Evolutionary conservation across 768 basidiomycete species (phyloP), one percentile per base, ranked within the genome.

Genomic region (Artomyces pyxidatus): DNA sequence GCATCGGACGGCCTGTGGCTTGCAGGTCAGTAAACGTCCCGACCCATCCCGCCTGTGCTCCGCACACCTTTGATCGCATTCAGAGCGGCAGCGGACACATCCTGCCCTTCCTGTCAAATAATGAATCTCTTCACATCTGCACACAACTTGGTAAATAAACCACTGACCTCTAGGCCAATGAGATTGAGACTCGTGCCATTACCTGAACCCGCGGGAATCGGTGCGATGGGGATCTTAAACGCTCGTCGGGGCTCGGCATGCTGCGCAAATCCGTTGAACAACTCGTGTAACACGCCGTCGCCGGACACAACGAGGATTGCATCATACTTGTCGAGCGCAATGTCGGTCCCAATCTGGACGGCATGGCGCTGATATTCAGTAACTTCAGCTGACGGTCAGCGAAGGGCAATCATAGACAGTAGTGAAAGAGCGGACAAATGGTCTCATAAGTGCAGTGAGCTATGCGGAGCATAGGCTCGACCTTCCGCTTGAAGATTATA

Each of bases 251-350:
- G 78, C 30, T 81, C 69, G 25, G 68, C 64, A 50, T 86, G 83
- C 46, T 80, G 68, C 3, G 85, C 80, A 48, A 92, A 78, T 3
- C 90, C 91, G 59, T 94, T 94, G 61, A 91, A 57, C 21, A 89
- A 72, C 66, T 94, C 91, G 59, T 92, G 85, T 14, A 90, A 60
- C 29, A 89, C 71, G 7, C 91, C 91, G 58, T 94, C 91, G 0
- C 91, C 91, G 0, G 88, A 91, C 21, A 93, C 74, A 26, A 80
- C 65, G 30, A 88, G 74, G 37, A 94, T 61, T 0, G 81, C 87
- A 54, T 92, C 89, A 53, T 76, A 86, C 14, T 57, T 42, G 29
- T 74, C 70, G 4, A 87, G 70, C 0, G 71, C 52, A 28, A 89
- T 63, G 3, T 67, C 64, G 52, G 77, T 78, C 0, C 71, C 78